Percentiles rank a stretch among this genome's conserved stretches.
Conservation (phyloP, 2,329 filamentous ascomycete species). For the Coniochaeta ligniaria region DNA sequence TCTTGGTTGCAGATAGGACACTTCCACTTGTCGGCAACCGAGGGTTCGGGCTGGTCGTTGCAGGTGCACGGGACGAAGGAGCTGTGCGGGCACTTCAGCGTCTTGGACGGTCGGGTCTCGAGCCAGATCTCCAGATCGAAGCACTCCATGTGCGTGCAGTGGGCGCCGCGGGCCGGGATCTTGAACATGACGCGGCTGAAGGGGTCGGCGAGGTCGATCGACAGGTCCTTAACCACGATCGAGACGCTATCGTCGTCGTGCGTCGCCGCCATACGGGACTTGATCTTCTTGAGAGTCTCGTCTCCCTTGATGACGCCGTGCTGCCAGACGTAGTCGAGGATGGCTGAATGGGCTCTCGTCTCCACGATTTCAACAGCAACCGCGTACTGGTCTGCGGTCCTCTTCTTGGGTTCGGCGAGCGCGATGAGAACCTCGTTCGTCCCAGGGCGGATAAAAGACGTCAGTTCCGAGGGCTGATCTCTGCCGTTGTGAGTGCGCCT, state of each 20-base stretch:
- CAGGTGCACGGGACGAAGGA: constrained; percentile 26
- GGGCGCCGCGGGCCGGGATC: constrained; percentile 61
- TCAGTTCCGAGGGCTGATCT: constrained; percentile 71
- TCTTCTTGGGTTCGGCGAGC: constrained; percentile 16
- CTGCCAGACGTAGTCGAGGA: constrained; percentile 31
- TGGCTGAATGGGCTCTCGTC: constrained; percentile 37
- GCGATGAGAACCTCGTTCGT: constrained; percentile 55
- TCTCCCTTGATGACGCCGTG: constrained; percentile 31
- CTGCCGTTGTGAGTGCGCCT: constrained; percentile 67
- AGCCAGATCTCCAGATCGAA: constrained; percentile 87
- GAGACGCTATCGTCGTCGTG: constrained; percentile 56
- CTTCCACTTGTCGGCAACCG: constrained; percentile 65
- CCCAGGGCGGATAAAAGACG: constrained; percentile 48
- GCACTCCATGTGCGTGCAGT: constrained; percentile 75
- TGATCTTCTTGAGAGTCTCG: constrained; percentile 51
- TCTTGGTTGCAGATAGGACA: constrained; percentile 80
- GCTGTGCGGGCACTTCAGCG: constrained; percentile 25
- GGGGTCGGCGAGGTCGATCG: constrained; percentile 59
- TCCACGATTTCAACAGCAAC: constrained; percentile 66
- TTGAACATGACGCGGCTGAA: constrained; percentile 59
- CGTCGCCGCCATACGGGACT: constrained; percentile 29
- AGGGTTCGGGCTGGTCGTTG: constrained; percentile 34
- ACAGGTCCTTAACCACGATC: constrained; percentile 46
- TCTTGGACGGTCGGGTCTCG: constrained; percentile 49
- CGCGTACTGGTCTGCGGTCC: constrained; percentile 37